Evolutionary conservation across 805 yeast species (phyloP).

Genomic region (Candida wancherniae): DNA sequence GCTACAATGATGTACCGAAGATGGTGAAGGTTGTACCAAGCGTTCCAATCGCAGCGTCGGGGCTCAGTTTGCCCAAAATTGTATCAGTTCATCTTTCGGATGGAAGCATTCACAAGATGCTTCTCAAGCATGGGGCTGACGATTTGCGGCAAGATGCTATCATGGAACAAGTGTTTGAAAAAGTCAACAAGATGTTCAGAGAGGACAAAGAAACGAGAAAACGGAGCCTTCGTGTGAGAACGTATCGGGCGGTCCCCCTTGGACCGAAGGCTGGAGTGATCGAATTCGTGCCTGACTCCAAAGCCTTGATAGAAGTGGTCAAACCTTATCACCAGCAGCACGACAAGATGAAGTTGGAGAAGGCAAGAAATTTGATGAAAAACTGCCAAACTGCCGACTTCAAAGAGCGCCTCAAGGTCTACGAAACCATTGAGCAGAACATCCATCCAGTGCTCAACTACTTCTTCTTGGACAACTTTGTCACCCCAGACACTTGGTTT

Average conservation of each 20-base stretch:
- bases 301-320: conserved; percentile 65
- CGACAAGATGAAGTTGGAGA: conserved; percentile 45
- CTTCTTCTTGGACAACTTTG: conserved; percentile 66
- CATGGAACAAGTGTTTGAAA: conserved; percentile 94
- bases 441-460: conserved; percentile 64
- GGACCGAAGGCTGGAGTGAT: conserved; percentile 86
- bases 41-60: conserved; percentile 68
- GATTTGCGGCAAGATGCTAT: conserved; percentile 94
- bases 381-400: conserved; percentile 45
- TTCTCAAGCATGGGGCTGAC: conserved; percentile 83
- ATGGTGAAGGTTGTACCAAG: conserved; percentile 43
- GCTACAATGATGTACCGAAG: conserved; percentile 44
- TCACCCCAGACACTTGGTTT: conserved; percentile 73
- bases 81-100: conserved; percentile 48
- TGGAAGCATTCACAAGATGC: conserved; percentile 55
- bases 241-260: conserved; percentile 85
- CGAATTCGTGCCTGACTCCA: conserved; percentile 80
- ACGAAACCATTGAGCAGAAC: conserved; percentile 41
- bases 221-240: conserved; percentile 61
- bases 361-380: conserved; percentile 65
- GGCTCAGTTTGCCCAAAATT: conserved; percentile 85
- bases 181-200: conserved; percentile 65
- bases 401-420: conserved; percentile 42
- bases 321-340: conserved; percentile 53
- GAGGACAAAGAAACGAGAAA: conserved; percentile 52